phyloP scores from a whole-genome alignment of 495 filamentous ascomycete genomes.

The Monascus purpureus region DNA sequence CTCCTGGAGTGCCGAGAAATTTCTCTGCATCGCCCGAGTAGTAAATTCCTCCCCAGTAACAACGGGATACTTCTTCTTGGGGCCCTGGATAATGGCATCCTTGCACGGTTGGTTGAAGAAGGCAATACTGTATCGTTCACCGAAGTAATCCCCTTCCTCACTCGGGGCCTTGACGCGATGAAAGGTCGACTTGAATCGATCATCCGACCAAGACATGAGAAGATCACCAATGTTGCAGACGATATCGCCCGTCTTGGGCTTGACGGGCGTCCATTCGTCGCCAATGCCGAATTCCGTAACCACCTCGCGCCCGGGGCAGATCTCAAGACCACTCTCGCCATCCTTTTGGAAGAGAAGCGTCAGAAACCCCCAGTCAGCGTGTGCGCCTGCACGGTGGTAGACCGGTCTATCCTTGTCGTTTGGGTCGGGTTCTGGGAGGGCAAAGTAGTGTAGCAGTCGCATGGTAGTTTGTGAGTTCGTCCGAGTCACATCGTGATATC shows the following conservation, averaged over 20 bases:
- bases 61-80: slow-evolving; percentile 43
- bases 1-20: slow-evolving; percentile 31
- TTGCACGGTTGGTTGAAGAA: slow-evolving; percentile 53
- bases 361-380: slow-evolving; percentile 50
- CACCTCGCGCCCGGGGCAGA: slow-evolving; percentile 50
- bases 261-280: slow-evolving; percentile 48
- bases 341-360: slow-evolving; percentile 53
- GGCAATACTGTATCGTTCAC: slow-evolving; percentile 47
- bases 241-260: slow-evolving; percentile 41
- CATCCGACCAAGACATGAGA: slow-evolving; percentile 57
- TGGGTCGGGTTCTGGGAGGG: slow-evolving; percentile 21
- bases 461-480: slow-evolving; percentile 41
- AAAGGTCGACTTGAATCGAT: slow-evolving; percentile 52
- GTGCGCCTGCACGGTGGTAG: slow-evolving; percentile 50
- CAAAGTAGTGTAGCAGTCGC: slow-evolving; percentile 46
- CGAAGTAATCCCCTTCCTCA: slow-evolving; percentile 38
- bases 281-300: slow-evolving; percentile 45
- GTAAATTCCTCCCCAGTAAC: slow-evolving; percentile 46
- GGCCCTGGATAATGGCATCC: slow-evolving; percentile 46
- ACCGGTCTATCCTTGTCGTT: slow-evolving; percentile 14
- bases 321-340: slow-evolving; percentile 48
- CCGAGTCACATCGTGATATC: slow-evolving; percentile 34
- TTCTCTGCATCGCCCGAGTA: slow-evolving; percentile 41
- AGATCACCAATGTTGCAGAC: slow-evolving; percentile 58
- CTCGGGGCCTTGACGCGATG: slow-evolving; percentile 47